Evolutionary conservation across 306 rosid genomes (phyloP).

Genomic region (Fragaria nilgerrensis): DNA sequence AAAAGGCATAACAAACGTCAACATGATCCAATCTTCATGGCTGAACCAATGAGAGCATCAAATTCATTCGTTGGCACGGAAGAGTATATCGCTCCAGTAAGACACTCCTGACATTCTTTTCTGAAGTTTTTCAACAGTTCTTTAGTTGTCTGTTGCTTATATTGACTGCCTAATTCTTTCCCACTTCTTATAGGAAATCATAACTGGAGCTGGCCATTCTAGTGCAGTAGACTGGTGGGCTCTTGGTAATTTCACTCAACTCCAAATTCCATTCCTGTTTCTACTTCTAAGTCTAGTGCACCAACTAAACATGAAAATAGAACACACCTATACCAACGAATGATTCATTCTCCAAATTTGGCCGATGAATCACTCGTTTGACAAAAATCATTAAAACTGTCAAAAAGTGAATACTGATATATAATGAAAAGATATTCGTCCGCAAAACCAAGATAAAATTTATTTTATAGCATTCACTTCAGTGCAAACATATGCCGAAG

Average conservation of each 20-base stretch:
- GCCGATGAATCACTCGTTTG: background rate
- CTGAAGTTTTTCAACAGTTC: background rate
- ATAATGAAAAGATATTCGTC: no score
- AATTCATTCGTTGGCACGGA: constrained; percentile 99
- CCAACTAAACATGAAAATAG: background rate
- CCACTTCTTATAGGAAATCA: constrained; percentile 71
- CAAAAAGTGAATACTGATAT: no score
- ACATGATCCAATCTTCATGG: constrained; percentile 71
- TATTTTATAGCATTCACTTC: background rate
- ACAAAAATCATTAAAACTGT: no score
- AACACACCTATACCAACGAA: background rate
- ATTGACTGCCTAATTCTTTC: constrained; percentile 19
- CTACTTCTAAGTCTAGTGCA: background rate
- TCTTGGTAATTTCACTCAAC: constrained; percentile 53
- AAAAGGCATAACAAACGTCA: constrained; percentile 56
- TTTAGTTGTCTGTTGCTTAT: background rate
- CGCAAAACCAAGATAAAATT: no score
- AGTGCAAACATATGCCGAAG: background rate
- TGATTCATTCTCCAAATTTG: no score
- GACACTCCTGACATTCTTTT: constrained; percentile 29
- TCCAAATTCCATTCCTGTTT: background rate
- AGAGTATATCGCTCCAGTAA: constrained; percentile 98
- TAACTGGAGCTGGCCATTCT: constrained; percentile 88
- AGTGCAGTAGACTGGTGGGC: constrained; percentile 99
- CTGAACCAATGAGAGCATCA: constrained; percentile 99